Evolutionary conservation across 2,329 filamentous ascomycete genomes (phyloP).

Genomic region (Fusarium citri): DNA sequence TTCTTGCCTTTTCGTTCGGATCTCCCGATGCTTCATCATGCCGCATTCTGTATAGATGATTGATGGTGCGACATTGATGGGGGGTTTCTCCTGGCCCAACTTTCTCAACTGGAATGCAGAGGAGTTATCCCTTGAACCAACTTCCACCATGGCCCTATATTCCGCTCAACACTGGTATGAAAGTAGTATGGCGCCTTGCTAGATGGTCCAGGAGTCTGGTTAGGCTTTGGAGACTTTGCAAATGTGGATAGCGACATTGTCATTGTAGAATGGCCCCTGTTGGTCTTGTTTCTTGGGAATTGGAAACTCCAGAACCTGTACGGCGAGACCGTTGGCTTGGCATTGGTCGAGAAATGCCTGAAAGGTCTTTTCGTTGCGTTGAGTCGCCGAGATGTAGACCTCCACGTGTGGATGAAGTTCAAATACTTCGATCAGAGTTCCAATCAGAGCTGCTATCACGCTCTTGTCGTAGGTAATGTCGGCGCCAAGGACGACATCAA

Average conservation of each 20-base stretch:
- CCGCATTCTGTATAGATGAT: slow-evolving; percentile 17
- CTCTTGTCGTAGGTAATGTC: slow-evolving; percentile 81
- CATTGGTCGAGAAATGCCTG: slow-evolving; percentile 71
- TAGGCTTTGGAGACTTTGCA: slow-evolving; percentile 48
- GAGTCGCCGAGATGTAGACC: slow-evolving; percentile 76
- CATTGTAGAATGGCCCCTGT: slow-evolving; percentile 73
- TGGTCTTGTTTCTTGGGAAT: slow-evolving; percentile 58
- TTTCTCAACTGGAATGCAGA: slow-evolving; percentile 41
- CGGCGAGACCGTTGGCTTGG: slow-evolving; percentile 57
- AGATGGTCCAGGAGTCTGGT: slow-evolving; percentile 10
- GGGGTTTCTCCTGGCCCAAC: slow-evolving; percentile 6
- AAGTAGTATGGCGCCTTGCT: slow-evolving; percentile 15
- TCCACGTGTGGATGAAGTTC: slow-evolving; percentile 65
- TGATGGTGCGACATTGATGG: slow-evolving; percentile 21
- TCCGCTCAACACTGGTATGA: slow-evolving; percentile 1
- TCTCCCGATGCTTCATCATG: slow-evolving; percentile 10
- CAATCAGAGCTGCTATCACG: slow-evolving; percentile 71
- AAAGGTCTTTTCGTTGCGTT: slow-evolving; percentile 78
- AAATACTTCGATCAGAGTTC: slow-evolving; percentile 72
- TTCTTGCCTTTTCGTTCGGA: slow-evolving; percentile 2
- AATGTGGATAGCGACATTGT: slow-evolving; percentile 69
- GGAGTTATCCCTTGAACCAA: slow-evolving; percentile 17
- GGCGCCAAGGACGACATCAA: slow-evolving; percentile 78
- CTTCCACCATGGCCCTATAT: neutral
- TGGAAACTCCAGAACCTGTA: slow-evolving; percentile 58